These are phyloP conservation scores for Carex sylvatica DNA, from an alignment of 202 grass and related monocot genomes.

Conservation along the genomic window DNA sequence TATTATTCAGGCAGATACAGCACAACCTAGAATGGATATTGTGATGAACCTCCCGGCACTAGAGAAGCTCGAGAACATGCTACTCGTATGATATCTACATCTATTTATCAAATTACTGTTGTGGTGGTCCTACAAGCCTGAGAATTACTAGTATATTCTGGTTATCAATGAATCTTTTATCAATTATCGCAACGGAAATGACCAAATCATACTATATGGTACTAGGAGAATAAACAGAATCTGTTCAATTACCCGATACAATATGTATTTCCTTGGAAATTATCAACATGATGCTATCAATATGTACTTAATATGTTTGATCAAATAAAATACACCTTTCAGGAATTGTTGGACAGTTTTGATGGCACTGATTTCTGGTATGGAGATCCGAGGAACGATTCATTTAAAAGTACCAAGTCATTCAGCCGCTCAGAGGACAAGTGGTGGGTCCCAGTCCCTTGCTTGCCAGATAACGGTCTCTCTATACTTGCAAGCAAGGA, in stretches of 20 bases:
- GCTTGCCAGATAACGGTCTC: slow-evolving; percentile 64
- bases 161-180: background rate
- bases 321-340: slow-evolving; percentile 6
- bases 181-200: background rate
- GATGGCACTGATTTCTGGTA: slow-evolving; percentile 85
- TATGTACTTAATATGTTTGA: background rate
- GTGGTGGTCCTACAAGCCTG: background rate
- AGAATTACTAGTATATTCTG: background rate
- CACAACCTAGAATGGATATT: slow-evolving; percentile 12
- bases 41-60: slow-evolving; percentile 36
- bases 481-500: slow-evolving; percentile 49
- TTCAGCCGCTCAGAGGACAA: slow-evolving; percentile 68
- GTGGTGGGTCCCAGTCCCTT: slow-evolving; percentile 89
- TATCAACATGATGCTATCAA: background rate
- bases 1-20: slow-evolving; percentile 15
- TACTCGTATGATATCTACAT: slow-evolving; percentile 20
- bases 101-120: background rate
- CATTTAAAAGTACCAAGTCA: slow-evolving; percentile 40
- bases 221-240: background rate
- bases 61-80: slow-evolving; percentile 37
- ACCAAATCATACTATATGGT: background rate
- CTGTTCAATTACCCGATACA: background rate
- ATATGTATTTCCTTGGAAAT: background rate
- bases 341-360: slow-evolving; percentile 86
- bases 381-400: slow-evolving; percentile 42